Conservation (phyloP, 2,329 filamentous ascomycete genomes). For the Parastagonospora avenae region DNA sequence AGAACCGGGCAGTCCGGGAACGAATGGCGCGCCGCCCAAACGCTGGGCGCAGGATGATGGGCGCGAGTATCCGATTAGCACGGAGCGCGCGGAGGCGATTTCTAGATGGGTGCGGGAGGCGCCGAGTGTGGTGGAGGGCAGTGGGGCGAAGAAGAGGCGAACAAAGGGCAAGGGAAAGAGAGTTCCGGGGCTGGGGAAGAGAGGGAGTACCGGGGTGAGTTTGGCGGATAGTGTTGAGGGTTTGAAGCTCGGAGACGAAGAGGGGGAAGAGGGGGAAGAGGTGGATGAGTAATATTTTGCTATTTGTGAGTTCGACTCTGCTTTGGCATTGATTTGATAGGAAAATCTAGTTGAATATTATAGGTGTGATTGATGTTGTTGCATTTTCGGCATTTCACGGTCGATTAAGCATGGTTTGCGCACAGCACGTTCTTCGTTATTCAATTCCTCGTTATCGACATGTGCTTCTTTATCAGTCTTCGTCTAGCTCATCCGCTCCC, state of each 20-base stretch:
- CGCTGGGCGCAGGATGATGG: conserved; percentile 69
- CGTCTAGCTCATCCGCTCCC: too few relatives aligned
- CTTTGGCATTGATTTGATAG: too few relatives aligned
- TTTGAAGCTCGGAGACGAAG: conserved; percentile 13
- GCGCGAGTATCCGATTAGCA: conserved; percentile 71
- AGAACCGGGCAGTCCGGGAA: neutral
- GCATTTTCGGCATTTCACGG: too few relatives aligned
- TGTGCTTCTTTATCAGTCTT: too few relatives aligned
- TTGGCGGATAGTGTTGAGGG: conserved; percentile 26
- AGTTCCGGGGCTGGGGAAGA: neutral
- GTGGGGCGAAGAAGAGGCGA: conserved; percentile 43
- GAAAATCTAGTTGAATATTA: too few relatives aligned
- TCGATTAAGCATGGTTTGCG: too few relatives aligned
- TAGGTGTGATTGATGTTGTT: too few relatives aligned
- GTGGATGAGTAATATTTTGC: conserved; percentile 10
- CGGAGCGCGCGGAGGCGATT: conserved; percentile 71
- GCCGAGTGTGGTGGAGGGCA: conserved; percentile 45
- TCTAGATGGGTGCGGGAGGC: conserved; percentile 68
- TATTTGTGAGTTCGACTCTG: neutral
- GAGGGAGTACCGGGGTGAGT: conserved; percentile 3
- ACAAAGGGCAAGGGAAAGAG: conserved; percentile 29
- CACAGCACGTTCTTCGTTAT: too few relatives aligned
- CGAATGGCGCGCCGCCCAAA: conserved; percentile 47
- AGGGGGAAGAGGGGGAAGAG: conserved; percentile 12
- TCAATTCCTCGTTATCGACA: too few relatives aligned